Evolutionary conservation across 1,284 basidiomycete genomes (phyloP).

Genomic region (Coniferiporia sulphurascens): DNA sequence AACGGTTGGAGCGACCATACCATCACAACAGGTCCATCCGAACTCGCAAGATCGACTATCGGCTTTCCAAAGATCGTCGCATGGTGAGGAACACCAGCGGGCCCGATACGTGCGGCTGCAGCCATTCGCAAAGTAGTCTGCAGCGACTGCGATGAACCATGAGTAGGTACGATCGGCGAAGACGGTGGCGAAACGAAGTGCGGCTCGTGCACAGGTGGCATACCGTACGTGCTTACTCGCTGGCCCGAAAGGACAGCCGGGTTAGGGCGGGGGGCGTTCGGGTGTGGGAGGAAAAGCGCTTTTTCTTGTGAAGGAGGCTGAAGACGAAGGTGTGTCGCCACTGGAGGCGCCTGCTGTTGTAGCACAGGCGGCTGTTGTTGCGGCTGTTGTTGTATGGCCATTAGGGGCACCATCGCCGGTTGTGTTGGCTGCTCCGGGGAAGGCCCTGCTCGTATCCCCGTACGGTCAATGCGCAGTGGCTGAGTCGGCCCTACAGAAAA

Average conservation of each 20-base stretch:
- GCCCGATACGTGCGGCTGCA: conserved; percentile 22
- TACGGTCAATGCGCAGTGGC: conserved; percentile 11
- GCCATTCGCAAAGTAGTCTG: conserved; percentile 27
- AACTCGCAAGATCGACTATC: conserved; percentile 45
- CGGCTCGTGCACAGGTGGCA: conserved; percentile 13
- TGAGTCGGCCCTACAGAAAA: conserved; percentile 4
- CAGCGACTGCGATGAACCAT: conserved; percentile 17
- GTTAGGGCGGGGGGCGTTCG: conserved; percentile 61
- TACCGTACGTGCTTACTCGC: conserved; percentile 22
- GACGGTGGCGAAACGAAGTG: conserved; percentile 10
- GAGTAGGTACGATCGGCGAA: conserved; percentile 27
- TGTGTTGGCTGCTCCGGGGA: background rate
- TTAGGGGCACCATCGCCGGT: background rate
- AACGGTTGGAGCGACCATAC: conserved; percentile 55
- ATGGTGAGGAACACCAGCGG: conserved; percentile 25
- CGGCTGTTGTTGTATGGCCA: conserved; percentile 1
- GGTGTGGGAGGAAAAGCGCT: conserved; percentile 61
- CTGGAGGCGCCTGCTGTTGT: conserved; percentile 3
- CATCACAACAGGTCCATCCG: conserved; percentile 61
- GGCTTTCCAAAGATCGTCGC: conserved; percentile 63
- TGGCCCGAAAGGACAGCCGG: conserved; percentile 35
- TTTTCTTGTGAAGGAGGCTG: conserved; percentile 14
- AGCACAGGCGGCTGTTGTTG: conserved; percentile 16
- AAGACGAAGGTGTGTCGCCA: conserved; percentile 16
- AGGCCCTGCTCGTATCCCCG: background rate